Conservation (phyloP, 2,329 filamentous ascomycete species). For the Sarocladium kiliense region DNA sequence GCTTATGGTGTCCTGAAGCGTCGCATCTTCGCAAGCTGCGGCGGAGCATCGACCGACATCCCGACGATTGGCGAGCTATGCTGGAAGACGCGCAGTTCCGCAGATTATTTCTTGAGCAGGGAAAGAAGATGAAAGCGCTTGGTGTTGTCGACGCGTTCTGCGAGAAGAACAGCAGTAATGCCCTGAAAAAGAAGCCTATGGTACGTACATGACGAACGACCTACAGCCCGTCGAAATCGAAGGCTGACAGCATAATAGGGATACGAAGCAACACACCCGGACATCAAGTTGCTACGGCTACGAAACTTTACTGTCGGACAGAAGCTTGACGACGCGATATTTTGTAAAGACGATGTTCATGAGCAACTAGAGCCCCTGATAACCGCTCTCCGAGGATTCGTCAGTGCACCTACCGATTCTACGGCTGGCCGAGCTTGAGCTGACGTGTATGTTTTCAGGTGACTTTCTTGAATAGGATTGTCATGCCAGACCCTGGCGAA, state of each 20-base stretch:
- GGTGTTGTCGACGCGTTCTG: constrained; percentile 54
- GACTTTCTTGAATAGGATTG: constrained; percentile 65
- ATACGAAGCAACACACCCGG: constrained; percentile 66
- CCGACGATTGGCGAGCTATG: constrained; percentile 62
- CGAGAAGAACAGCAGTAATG: constrained; percentile 63
- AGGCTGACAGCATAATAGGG: constrained; percentile 45
- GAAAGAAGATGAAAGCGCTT: constrained; percentile 11
- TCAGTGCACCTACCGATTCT: constrained; percentile 40
- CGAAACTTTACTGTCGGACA: constrained; percentile 71
- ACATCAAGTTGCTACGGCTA: constrained; percentile 77
- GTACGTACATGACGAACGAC: constrained; percentile 2
- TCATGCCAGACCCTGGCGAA: constrained; percentile 61
- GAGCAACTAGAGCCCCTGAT: constrained; percentile 61
- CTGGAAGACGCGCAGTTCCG: constrained; percentile 56
- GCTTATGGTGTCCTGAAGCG: constrained; percentile 74
- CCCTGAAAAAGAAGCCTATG: constrained; percentile 78
- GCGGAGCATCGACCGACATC: constrained; percentile 68
- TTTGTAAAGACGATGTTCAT: constrained; percentile 58
- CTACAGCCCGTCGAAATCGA: no score
- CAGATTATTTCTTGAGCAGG: constrained; percentile 54
- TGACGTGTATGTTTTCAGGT: constrained; percentile 40
- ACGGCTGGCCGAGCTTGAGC: not conserved
- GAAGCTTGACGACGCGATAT: constrained; percentile 59
- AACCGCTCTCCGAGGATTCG: constrained; percentile 68
- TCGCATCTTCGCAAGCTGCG: constrained; percentile 62